Evolutionary conservation across 2,329 filamentous ascomycete species (phyloP).

Genomic region (Mycosphaerella arachidis): DNA sequence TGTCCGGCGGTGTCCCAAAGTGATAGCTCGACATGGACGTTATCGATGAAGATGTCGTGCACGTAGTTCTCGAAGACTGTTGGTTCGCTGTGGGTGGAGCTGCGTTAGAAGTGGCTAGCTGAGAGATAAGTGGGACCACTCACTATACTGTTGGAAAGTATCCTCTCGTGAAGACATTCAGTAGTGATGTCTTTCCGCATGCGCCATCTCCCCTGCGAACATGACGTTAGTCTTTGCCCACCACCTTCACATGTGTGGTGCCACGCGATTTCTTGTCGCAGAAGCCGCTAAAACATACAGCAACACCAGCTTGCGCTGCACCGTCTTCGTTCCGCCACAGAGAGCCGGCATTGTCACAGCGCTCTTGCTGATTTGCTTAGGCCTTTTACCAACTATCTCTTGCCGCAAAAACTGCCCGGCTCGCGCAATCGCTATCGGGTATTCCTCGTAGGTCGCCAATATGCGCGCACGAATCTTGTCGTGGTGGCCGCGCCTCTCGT

Average conservation of each 20-base stretch:
- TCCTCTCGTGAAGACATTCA: constrained; percentile 98
- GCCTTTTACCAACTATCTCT: background rate
- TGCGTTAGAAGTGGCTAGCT: constrained; percentile 1
- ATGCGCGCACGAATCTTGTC: too few species aligned
- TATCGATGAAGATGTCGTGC: constrained; percentile 98
- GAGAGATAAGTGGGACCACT: constrained; percentile 31
- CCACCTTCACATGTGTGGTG: background rate
- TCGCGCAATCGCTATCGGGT: background rate
- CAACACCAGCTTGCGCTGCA: constrained; percentile 93
- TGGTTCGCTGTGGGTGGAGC: constrained; percentile 60
- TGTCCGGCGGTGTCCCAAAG: constrained; percentile 98
- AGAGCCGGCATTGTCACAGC: constrained; percentile 38
- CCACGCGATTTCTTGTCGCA: background rate
- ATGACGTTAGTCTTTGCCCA: constrained; percentile 1
- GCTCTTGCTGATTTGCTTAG: background rate
- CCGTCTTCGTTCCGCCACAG: constrained; percentile 61
- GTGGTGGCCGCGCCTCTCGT: background rate
- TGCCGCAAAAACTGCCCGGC: background rate
- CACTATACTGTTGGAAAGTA: constrained; percentile 97
- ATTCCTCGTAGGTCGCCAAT: background rate
- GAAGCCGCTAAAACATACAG: constrained; percentile 56
- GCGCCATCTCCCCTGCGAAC: constrained; percentile 78
- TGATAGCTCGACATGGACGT: constrained; percentile 92
- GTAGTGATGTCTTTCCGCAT: constrained; percentile 90
- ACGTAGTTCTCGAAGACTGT: constrained; percentile 99